Percentiles rank a stretch among this genome's conserved stretches.
These are phyloP conservation scores for Geotrichum phurueaensis DNA, from an alignment of 1,139 yeast species.

Conservation along the genomic window DNA sequence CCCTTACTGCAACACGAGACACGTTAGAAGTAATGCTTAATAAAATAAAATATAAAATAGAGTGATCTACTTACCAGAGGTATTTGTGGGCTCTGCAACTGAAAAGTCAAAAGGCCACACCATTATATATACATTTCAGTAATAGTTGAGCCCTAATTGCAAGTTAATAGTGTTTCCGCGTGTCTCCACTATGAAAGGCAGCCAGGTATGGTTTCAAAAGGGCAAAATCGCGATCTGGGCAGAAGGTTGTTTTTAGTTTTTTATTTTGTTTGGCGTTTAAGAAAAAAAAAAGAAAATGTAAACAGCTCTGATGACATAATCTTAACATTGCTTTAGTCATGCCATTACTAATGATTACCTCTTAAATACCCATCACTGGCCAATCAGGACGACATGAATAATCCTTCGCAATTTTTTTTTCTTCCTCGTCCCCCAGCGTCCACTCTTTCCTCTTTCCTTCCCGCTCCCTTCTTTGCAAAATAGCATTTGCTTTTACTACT, in stretches of 20 bases:
- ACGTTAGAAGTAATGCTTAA: background rate
- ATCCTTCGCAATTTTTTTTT: slow-evolving; percentile 6
- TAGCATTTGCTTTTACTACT: background rate
- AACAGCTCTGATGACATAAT: background rate
- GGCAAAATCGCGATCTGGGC: background rate
- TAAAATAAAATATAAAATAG: background rate
- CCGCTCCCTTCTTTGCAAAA: background rate
- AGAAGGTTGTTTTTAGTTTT: background rate
- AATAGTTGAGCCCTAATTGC: background rate
- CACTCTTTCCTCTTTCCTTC: background rate
- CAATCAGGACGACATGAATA: slow-evolving; percentile 14
- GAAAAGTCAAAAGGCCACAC: slow-evolving; percentile 17
- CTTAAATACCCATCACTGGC: background rate
- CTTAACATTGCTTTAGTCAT: background rate
- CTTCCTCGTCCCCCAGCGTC: background rate
- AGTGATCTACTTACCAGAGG: slow-evolving; percentile 7
- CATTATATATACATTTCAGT: slow-evolving; percentile 1
- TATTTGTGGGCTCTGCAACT: slow-evolving; percentile 11
- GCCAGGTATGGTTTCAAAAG: too few relatives aligned
- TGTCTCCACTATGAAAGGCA: too few relatives aligned
- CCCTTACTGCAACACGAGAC: slow-evolving; percentile 2
- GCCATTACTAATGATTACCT: background rate
- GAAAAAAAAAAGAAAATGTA: slow-evolving; percentile 1
- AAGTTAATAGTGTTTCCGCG: background rate
- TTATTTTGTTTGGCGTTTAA: background rate